A percentile compares a stretch with the other conserved stretches of the same genome.
Evolutionary conservation across 805 yeast species (phyloP).

Genomic region (Saccharomycopsis vini): DNA sequence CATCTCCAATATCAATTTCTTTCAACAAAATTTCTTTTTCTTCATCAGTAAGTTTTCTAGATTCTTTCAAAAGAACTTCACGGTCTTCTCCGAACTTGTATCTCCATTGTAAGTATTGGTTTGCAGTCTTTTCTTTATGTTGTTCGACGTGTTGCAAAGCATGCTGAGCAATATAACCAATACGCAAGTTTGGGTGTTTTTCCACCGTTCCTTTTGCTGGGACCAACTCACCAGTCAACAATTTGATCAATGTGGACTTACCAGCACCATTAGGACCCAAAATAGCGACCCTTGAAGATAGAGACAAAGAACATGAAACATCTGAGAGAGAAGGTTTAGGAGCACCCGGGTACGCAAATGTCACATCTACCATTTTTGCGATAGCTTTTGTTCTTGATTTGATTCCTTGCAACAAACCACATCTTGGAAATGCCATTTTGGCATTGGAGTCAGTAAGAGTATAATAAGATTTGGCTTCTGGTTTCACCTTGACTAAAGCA

Average conservation of each 20-base stretch:
- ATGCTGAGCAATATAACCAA: slow-evolving; percentile 97
- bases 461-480: slow-evolving; percentile 94
- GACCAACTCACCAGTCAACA: slow-evolving; percentile 83
- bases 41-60: slow-evolving; percentile 74
- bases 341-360: slow-evolving; percentile 86
- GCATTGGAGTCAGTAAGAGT: slow-evolving; percentile 88
- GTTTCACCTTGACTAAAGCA: slow-evolving; percentile 82
- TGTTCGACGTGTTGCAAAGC: slow-evolving; percentile 95
- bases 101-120: slow-evolving; percentile 97
- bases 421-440: slow-evolving; percentile 97
- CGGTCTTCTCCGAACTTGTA: slow-evolving; percentile 97
- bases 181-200: slow-evolving; percentile 96
- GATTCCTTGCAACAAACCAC: slow-evolving; percentile 96
- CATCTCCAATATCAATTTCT: slow-evolving; percentile 74
- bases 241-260: slow-evolving; percentile 88
- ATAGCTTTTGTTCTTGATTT: slow-evolving; percentile 91
- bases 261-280: slow-evolving; percentile 99
- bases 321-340: slow-evolving; percentile 67
- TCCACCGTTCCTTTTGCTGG: slow-evolving; percentile 87
- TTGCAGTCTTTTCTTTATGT: slow-evolving; percentile 96
- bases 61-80: slow-evolving; percentile 88
- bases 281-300: slow-evolving; percentile 95
- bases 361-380: slow-evolving; percentile 76
- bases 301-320: slow-evolving; percentile 83
- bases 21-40: slow-evolving; percentile 72